A percentile compares a stretch with the other conserved stretches of the same genome.
Evolutionary conservation across 345 rosid genomes (phyloP).

Genomic region (Boechera divaricarpa): DNA sequence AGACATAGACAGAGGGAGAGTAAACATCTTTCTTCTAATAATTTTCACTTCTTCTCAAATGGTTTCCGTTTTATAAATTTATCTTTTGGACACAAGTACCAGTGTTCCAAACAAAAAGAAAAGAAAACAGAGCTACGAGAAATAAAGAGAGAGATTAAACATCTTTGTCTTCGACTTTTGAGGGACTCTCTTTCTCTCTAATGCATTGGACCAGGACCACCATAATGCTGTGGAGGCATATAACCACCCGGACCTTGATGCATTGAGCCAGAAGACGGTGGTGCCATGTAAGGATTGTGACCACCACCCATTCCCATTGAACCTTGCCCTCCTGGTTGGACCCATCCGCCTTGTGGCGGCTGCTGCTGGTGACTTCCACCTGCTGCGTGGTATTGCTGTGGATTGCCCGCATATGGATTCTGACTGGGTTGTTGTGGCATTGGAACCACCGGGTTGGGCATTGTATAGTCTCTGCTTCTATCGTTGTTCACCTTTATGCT

Average conservation of each 20-base stretch:
- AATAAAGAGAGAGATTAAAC: constrained; percentile 21
- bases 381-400: constrained; percentile 54
- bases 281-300: constrained; percentile 61
- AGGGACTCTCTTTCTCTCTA: constrained; percentile 6
- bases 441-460: constrained; percentile 58
- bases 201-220: constrained; percentile 71
- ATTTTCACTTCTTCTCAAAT: not conserved
- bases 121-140: not conserved
- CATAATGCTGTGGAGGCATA: constrained; percentile 43
- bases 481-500: constrained; percentile 81
- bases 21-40: not conserved
- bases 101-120: constrained; percentile 32
- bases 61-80: constrained; percentile 10
- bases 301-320: constrained; percentile 34
- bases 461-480: constrained; percentile 42
- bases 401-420: constrained; percentile 49
- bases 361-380: constrained; percentile 55
- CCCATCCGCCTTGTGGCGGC: constrained; percentile 70
- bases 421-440: constrained; percentile 67
- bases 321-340: constrained; percentile 53
- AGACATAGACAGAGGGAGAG: not conserved
- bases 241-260: constrained; percentile 46
- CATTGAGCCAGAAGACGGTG: constrained; percentile 55
- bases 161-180: constrained; percentile 25
- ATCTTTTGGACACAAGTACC: constrained; percentile 31